These are phyloP conservation scores for Mastigamoeba balamuthi DNA, from an alignment of 78 protist species.

Conservation along the genomic window DNA sequence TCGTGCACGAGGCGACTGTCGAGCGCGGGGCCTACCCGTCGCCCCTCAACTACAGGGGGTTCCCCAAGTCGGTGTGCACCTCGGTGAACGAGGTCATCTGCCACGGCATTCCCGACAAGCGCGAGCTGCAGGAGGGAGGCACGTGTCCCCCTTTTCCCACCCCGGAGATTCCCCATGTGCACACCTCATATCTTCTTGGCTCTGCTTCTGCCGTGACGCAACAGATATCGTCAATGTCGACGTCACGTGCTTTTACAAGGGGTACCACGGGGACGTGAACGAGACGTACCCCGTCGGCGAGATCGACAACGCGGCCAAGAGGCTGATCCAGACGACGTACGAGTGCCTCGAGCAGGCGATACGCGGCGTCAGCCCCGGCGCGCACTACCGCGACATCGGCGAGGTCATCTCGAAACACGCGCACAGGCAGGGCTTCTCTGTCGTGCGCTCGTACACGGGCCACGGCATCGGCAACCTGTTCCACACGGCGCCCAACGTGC, in stretches of 20 bases:
- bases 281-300: constrained; percentile 85
- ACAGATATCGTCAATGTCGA: constrained; percentile 86
- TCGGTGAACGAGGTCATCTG: constrained; percentile 87
- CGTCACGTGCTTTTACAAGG: constrained; percentile 75
- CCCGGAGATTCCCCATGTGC: no score
- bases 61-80: constrained; percentile 87
- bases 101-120: constrained; percentile 95
- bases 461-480: constrained; percentile 87
- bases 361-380: constrained; percentile 18
- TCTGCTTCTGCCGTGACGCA: background rate
- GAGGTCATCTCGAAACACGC: constrained; percentile 65
- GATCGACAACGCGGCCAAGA: constrained; percentile 36
- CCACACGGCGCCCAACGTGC: constrained; percentile 81
- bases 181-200: background rate
- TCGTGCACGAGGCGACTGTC: constrained; percentile 70
- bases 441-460: constrained; percentile 79
- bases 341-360: constrained; percentile 28
- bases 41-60: constrained; percentile 83
- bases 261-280: constrained; percentile 86
- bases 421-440: constrained; percentile 20
- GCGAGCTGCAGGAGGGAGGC: constrained; percentile 73
- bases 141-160: background rate
- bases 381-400: constrained; percentile 69
- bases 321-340: constrained; percentile 41
- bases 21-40: constrained; percentile 86